Evolutionary conservation across 73 alveolate genomes (phyloP), one percentile per base, ranked within the genome.

Genomic region (Paramecium tetraurelia): DNA sequence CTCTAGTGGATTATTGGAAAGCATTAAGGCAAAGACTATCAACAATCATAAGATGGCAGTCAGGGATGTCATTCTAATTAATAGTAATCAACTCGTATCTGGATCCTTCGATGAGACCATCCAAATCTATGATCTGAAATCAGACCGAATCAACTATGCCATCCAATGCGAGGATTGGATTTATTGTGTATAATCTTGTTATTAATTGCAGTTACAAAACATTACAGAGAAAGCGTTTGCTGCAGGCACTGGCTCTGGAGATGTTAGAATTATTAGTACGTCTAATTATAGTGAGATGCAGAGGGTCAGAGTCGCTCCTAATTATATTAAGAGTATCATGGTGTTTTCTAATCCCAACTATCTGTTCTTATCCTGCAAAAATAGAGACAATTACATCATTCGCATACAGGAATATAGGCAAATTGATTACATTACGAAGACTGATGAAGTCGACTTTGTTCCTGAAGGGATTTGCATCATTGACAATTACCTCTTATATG

Each of bases 81-180:
- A 72, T 72, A 40, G 18, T 36, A 36, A 10, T 33, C 86, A 35
- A 11, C 46, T 72, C 4, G 86, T 72, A 3, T 35, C 86, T 29
- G 57, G 86, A 4, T 72, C 86, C n/a, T 72, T 72, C 35, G 86
- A 72, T 72, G 86, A 72, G 16, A 72, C 86, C 10, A 72, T 72
- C 4, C 7, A 72, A 72, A 35, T 72, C 14, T 72, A 35, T 33
- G 86, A 72, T 33, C 3, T 72, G 14, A 72, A 40, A 72, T 35
- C 63, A 29, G 59, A 72, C 35, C 4, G 21, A 16, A 20, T 72
- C 3, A 72, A n/a, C 27, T 72, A 72, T 72, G 86, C 33, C 3
- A 20, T 72, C 3, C 29, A 72, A 72, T 35, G 50, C 3, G 84
- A 63, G n/a, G 84, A 27, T 63, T 63, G 84, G 84, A 63, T 63